Base-by-base conservation (phyloP, 2,329 filamentous ascomycete genomes). In the Salinomyces thailandicus region DNA sequence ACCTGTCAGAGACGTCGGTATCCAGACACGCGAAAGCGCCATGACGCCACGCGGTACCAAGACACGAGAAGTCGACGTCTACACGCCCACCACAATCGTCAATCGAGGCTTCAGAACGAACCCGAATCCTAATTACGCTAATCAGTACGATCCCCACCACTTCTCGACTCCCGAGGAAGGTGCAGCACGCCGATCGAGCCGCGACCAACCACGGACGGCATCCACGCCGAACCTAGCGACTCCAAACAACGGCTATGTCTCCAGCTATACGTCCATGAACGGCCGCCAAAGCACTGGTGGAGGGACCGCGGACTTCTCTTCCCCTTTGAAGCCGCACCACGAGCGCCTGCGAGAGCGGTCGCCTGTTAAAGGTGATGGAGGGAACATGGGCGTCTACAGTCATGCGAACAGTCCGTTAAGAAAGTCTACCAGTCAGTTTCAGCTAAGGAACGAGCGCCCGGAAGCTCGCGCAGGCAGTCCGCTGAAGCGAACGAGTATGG, bases 371-470 rank as follows among this genome's bases (percentile, higher is more conserved):
- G 68, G 74, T 7, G 77, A 80, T 54, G 85, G 85, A 12, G 85
- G 87, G 2, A 89, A 73, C 54, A 66, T 94, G 33, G 86, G 87
- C 11, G 71, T 93, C 1, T 86, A 79, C 58, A 80, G 73, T 5
- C 85, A 93, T 57, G 77, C 78, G 5, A 81, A 79, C 27, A 93
- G 85, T 8, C 89, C 89, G 0, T 60, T 96, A 9, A 81, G 85
- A 51, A 94, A 93, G 57, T 71, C 82, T 2, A 76, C 67, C 49
- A 84, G 64, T 60, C 75, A 60, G 60, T 82, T 68, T 38, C 60
- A 61, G 37, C 42, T 63, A 6, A 44, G 59, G 11, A 7, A 7
- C 7, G 31, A 33, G 11, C 31, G 50, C 12, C 51, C 56, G 37
- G 46, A 50, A 30, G 55, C 18, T 7, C 35, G 43, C 5, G 24